phyloP scores from a whole-genome alignment of 768 basidiomycete species.

The Lentinus brumalis region DNA sequence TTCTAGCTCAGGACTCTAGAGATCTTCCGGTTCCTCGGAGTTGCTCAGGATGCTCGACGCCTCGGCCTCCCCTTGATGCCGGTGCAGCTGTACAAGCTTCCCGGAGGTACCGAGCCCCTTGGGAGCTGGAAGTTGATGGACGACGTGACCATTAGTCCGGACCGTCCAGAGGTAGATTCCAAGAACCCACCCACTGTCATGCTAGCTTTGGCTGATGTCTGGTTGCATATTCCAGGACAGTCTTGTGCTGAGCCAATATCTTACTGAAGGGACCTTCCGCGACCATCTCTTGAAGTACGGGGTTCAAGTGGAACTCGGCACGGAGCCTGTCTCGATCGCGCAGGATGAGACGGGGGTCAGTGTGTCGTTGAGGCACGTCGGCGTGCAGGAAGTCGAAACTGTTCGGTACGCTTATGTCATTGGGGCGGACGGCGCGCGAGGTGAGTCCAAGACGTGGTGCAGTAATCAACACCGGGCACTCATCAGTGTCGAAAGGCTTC shows the following conservation, averaged over 20 bases:
- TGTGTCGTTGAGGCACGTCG: slow-evolving; percentile 28
- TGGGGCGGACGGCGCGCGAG: slow-evolving; percentile 44
- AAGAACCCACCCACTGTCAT: neutral
- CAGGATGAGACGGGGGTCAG: slow-evolving; percentile 35
- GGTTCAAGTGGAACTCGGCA: slow-evolving; percentile 36
- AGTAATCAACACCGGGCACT: neutral
- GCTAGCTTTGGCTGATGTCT: neutral
- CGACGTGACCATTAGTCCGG: slow-evolving; percentile 5
- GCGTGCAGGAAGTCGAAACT: slow-evolving; percentile 29
- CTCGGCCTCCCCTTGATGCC: neutral
- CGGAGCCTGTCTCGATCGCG: slow-evolving; percentile 37
- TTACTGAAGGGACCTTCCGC: slow-evolving; percentile 36
- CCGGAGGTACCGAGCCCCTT: slow-evolving; percentile 16
- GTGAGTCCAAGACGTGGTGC: slow-evolving; percentile 14
- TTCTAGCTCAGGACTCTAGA: slow-evolving; percentile 25
- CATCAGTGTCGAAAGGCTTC: slow-evolving; percentile 26
- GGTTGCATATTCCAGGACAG: neutral
- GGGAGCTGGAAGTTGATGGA: slow-evolving; percentile 10
- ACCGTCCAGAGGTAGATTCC: slow-evolving; percentile 20
- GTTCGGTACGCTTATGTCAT: slow-evolving; percentile 37
- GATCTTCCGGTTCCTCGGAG: slow-evolving; percentile 21
- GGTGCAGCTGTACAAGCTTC: slow-evolving; percentile 21
- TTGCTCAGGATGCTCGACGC: slow-evolving; percentile 17
- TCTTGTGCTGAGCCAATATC: slow-evolving; percentile 17
- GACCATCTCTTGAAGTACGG: slow-evolving; percentile 27